phyloP scores from a whole-genome alignment of 2,329 filamentous ascomycete genomes.

The Chaetothyriales sp. region DNA sequence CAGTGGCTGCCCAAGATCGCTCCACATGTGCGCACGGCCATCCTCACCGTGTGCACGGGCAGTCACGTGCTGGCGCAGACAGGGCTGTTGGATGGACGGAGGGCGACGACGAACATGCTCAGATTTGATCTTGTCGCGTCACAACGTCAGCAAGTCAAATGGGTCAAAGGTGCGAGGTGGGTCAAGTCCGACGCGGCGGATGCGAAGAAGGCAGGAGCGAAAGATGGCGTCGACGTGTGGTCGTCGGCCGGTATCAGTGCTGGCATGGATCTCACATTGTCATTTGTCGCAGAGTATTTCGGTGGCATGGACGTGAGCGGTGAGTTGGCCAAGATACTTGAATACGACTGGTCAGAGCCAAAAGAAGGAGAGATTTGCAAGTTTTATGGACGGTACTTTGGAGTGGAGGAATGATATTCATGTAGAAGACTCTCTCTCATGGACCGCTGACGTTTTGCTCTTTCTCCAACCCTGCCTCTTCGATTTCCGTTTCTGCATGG shows the following conservation, averaged over 20 bases:
- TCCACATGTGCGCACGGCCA: constrained; percentile 8
- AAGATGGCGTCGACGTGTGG: constrained; percentile 36
- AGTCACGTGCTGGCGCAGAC: constrained; percentile 44
- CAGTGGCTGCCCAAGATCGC: background rate
- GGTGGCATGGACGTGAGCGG: constrained; percentile 37
- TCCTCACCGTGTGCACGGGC: constrained; percentile 54
- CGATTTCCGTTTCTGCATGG: too few relatives aligned
- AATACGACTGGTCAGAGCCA: constrained; percentile 33
- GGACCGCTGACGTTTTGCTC: too few relatives aligned
- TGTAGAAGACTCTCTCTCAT: too few relatives aligned
- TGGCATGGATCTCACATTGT: constrained; percentile 48
- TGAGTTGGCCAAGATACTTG: constrained; percentile 37
- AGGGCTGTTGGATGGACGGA: constrained; percentile 46
- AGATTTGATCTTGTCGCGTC: constrained; percentile 38
- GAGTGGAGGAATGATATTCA: background rate
- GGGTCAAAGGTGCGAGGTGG: constrained; percentile 51
- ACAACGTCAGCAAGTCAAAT: constrained; percentile 40
- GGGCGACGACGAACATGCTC: constrained; percentile 55
- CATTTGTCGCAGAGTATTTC: constrained; percentile 42
- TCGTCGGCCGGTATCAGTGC: constrained; percentile 50
- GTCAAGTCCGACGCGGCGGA: constrained; percentile 25
- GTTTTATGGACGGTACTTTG: background rate
- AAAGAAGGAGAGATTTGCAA: constrained; percentile 1
- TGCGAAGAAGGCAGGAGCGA: background rate
- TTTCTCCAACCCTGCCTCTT: too few relatives aligned